phyloP scores from a whole-genome alignment of 1,284 basidiomycete genomes.

The Pisolithus thermaeus region DNA sequence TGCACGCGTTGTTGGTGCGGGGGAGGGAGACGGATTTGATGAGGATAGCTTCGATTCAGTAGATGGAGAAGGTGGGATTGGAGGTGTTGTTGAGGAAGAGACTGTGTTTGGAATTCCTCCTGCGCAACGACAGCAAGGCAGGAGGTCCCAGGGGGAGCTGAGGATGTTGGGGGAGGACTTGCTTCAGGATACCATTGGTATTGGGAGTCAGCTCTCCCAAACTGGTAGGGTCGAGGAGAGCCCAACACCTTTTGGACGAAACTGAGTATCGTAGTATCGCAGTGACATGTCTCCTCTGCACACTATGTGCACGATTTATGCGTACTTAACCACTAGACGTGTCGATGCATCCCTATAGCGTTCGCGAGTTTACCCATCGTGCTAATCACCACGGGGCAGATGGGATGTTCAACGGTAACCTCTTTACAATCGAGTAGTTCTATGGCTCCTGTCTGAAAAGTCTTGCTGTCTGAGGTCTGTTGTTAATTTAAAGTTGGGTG shows the following conservation, averaged over 20 bases:
- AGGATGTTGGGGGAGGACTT: constrained; percentile 55
- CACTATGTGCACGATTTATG: no score
- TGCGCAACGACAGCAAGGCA: constrained; percentile 33
- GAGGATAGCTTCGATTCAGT: constrained; percentile 43
- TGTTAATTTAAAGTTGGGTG: no score
- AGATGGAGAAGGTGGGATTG: constrained; percentile 26
- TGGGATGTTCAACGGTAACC: no score
- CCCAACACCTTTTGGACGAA: constrained; percentile 46
- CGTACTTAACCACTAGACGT: no score
- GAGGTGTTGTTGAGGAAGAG: constrained; percentile 38
- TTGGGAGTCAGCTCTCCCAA: constrained; percentile 45
- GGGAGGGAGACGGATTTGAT: constrained; percentile 43
- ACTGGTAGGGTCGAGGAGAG: constrained; percentile 51
- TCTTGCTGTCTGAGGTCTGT: no score
- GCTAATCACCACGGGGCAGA: no score
- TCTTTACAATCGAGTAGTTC: no score
- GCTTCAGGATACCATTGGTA: constrained; percentile 56
- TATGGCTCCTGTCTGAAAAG: no score
- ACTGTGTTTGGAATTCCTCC: constrained; percentile 66
- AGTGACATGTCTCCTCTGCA: no score
- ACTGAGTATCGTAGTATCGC: constrained; percentile 4
- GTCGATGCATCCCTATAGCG: no score
- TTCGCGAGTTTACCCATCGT: no score
- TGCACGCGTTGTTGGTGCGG: constrained; percentile 33
- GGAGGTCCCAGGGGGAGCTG: constrained; percentile 29